Evolutionary conservation across 1,139 yeast species (phyloP).

Genomic region (Sugiyamaella neomexicana): DNA sequence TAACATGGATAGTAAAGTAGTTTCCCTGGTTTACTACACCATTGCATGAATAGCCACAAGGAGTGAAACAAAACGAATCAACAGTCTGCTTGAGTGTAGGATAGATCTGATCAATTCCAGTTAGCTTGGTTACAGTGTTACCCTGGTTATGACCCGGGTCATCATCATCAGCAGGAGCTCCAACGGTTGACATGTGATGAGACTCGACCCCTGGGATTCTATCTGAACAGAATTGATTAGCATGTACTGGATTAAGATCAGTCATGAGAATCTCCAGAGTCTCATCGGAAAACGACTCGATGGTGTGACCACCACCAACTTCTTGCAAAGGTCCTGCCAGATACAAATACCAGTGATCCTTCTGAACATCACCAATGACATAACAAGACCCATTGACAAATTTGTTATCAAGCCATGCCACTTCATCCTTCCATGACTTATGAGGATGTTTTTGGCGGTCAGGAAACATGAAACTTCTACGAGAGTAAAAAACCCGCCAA

Average conservation of each 20-base stretch:
- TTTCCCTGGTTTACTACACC: slow-evolving; percentile 59
- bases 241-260: slow-evolving; percentile 60
- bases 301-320: slow-evolving; percentile 14
- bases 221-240: slow-evolving; percentile 61
- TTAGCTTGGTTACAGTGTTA: slow-evolving; percentile 57
- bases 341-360: slow-evolving; percentile 91
- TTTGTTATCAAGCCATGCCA: slow-evolving; percentile 56
- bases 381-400: slow-evolving; percentile 65
- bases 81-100: slow-evolving; percentile 42
- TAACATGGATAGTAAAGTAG: slow-evolving; percentile 89
- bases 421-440: slow-evolving; percentile 81
- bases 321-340: slow-evolving; percentile 49
- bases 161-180: slow-evolving; percentile 50
- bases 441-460: slow-evolving; percentile 80
- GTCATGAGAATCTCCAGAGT: slow-evolving; percentile 94
- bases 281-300: slow-evolving; percentile 51
- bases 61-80: slow-evolving; percentile 92
- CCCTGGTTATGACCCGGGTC: slow-evolving; percentile 85
- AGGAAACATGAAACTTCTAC: slow-evolving; percentile 93
- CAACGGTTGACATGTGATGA: slow-evolving; percentile 38
- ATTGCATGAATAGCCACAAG: slow-evolving; percentile 94
- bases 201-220: slow-evolving; percentile 48
- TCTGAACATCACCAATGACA: slow-evolving; percentile 75
- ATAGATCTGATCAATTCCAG: slow-evolving; percentile 64
- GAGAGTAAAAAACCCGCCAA: slow-evolving; percentile 78